Conservation (phyloP, 305 asterid genomes). For the Fraxinus paxiana region DNA sequence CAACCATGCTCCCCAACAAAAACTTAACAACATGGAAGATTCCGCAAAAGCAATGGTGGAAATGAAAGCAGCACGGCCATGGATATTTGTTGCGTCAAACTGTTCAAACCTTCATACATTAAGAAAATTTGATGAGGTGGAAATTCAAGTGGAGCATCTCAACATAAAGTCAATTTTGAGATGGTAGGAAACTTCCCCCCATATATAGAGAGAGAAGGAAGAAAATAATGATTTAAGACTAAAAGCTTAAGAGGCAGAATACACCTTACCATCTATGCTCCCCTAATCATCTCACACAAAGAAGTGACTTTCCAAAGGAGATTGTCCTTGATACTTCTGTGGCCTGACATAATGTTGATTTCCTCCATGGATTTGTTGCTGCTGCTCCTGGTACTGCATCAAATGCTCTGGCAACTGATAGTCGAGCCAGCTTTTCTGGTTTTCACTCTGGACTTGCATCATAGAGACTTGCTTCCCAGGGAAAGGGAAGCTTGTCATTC, state of each 20-base stretch:
- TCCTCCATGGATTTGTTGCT: constrained; percentile 51
- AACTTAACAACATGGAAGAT: constrained; percentile 59
- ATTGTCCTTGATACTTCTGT: constrained; percentile 39
- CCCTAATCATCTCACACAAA: constrained; percentile 36
- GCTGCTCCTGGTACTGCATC: constrained; percentile 54
- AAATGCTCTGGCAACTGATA: constrained; percentile 49
- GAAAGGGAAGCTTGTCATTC: constrained; percentile 56
- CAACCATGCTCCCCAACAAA: constrained; percentile 66
- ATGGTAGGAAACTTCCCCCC: background rate
- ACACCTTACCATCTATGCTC: constrained; percentile 32
- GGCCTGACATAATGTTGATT: constrained; percentile 43
- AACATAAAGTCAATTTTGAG: background rate
- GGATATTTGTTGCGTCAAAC: constrained; percentile 41
- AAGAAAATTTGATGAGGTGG: constrained; percentile 3
- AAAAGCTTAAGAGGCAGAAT: background rate
- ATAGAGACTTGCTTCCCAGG: constrained; percentile 69
- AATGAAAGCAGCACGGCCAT: constrained; percentile 51
- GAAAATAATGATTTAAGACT: background rate
- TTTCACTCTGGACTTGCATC: constrained; percentile 48
- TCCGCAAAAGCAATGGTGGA: constrained; percentile 56
- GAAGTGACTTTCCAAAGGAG: constrained; percentile 39
- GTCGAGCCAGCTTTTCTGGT: constrained; percentile 50
- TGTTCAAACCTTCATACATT: constrained; percentile 33
- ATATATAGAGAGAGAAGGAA: background rate
- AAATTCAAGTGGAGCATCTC: background rate